These are phyloP conservation scores for Penicillium carneum DNA, from an alignment of 2,329 filamentous ascomycete species.

Conservation along the genomic window DNA sequence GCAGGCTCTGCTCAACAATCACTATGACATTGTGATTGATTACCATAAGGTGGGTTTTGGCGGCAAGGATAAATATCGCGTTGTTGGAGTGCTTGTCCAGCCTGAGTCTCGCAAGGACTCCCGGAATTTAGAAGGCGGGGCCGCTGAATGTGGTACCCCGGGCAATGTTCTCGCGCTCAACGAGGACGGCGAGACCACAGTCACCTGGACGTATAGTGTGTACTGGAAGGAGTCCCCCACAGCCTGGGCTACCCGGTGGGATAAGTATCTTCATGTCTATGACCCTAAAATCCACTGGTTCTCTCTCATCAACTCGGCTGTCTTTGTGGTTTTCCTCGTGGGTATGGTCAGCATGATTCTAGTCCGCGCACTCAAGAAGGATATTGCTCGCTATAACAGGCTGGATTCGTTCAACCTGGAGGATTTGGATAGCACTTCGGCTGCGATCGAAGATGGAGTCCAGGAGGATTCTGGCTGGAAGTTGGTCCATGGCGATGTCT, in stretches of 20 bases:
- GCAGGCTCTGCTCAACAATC: slow-evolving; percentile 79
- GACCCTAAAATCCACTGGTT: slow-evolving; percentile 99
- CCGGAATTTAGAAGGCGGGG: slow-evolving; percentile 58
- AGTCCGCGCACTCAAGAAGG: slow-evolving; percentile 85
- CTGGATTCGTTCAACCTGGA: slow-evolving; percentile 90
- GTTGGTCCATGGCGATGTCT: slow-evolving; percentile 95
- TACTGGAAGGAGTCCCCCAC: slow-evolving; percentile 85
- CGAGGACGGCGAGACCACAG: slow-evolving; percentile 68
- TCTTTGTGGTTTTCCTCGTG: slow-evolving; percentile 90
- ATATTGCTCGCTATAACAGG: slow-evolving; percentile 95
- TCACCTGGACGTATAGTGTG: slow-evolving; percentile 90
- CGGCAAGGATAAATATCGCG: slow-evolving; percentile 72
- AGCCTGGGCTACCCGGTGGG: slow-evolving; percentile 96
- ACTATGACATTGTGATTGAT: slow-evolving; percentile 92
- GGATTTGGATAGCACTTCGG: slow-evolving; percentile 80
- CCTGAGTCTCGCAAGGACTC: slow-evolving; percentile 74
- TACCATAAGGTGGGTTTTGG: slow-evolving; percentile 77
- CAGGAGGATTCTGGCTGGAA: slow-evolving; percentile 99
- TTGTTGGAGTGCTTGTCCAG: slow-evolving; percentile 89
- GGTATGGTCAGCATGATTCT: slow-evolving; percentile 93
- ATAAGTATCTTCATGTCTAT: slow-evolving; percentile 97
- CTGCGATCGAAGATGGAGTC: slow-evolving; percentile 81
- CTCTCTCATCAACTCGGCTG: slow-evolving; percentile 91
- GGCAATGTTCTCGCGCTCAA: slow-evolving; percentile 69
- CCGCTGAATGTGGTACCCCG: slow-evolving; percentile 68